These are phyloP conservation scores for Carpinus viminea DNA, from an alignment of 306 rosid species.

Conservation along the genomic window DNA sequence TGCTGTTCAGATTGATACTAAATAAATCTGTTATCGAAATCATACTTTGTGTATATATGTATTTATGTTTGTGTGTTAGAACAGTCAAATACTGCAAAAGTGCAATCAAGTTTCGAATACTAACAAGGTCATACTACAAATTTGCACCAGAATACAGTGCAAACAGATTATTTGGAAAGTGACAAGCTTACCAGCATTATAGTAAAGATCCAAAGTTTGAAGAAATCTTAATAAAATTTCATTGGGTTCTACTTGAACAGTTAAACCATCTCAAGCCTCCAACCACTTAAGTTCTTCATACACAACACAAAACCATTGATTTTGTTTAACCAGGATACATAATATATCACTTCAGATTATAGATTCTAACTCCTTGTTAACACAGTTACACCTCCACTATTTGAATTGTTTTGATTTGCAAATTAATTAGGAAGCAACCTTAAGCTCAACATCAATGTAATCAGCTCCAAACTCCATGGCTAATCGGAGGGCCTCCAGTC, in stretches of 20 bases:
- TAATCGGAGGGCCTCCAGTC: slow-evolving; percentile 63
- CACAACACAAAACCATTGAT: not conserved
- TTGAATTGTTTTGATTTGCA: not conserved
- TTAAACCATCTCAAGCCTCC: slow-evolving; percentile 22
- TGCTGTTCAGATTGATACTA: not conserved
- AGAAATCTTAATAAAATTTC: not conserved
- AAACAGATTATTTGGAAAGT: not conserved
- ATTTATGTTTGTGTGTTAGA: not conserved
- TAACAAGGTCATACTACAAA: slow-evolving; percentile 1
- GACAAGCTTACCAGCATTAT: not conserved
- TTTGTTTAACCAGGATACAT: not conserved
- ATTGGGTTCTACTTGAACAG: slow-evolving; percentile 6
- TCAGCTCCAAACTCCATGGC: slow-evolving; percentile 86
- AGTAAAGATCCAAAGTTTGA: not conserved
- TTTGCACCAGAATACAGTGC: not conserved
- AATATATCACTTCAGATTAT: not conserved
- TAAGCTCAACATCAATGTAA: slow-evolving; percentile 80
- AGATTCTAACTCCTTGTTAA: not conserved
- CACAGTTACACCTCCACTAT: slow-evolving; percentile 5
- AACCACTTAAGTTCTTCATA: not conserved
- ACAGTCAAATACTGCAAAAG: slow-evolving; percentile 1
- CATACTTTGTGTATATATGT: not conserved
- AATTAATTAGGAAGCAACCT: slow-evolving; percentile 49
- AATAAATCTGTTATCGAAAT: not conserved
- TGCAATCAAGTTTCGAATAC: not conserved